phyloP scores from a whole-genome alignment of 306 rosid genomes.

The Argentina anserina region DNA sequence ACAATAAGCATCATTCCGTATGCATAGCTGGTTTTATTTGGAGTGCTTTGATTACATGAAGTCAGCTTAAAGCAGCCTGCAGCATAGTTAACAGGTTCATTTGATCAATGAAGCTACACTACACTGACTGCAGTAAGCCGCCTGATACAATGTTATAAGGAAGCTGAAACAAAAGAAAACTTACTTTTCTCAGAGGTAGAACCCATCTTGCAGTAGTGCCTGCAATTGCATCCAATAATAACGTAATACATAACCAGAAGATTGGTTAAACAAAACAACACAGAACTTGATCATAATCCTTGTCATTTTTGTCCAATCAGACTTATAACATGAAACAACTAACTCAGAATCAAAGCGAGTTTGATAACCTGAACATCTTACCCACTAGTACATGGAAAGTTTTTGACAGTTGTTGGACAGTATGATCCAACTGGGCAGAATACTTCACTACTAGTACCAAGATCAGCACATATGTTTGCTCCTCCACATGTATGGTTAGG shows the following conservation, averaged over 20 bases:
- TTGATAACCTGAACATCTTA: not conserved
- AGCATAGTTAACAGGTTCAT: not conserved
- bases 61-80: not conserved
- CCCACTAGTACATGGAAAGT: not conserved
- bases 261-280: not conserved
- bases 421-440: slow-evolving; percentile 86
- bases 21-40: not conserved
- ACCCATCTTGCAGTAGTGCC: not conserved
- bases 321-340: not conserved
- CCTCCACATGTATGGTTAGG: slow-evolving; percentile 93
- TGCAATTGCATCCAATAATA: not conserved
- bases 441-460: slow-evolving; percentile 56
- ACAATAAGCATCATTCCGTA: not conserved
- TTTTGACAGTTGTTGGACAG: slow-evolving; percentile 70
- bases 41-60: not conserved
- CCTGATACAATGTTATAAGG: not conserved
- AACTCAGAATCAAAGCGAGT: not conserved
- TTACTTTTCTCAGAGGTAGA: not conserved
- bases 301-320: not conserved
- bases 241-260: not conserved
- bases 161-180: not conserved
- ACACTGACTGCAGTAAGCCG: not conserved
- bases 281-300: not conserved
- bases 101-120: not conserved
- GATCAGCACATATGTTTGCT: slow-evolving; percentile 86